Conservation (phyloP, 2,329 filamentous ascomycete species). For the Ceratocystis cacaofunesta region DNA sequence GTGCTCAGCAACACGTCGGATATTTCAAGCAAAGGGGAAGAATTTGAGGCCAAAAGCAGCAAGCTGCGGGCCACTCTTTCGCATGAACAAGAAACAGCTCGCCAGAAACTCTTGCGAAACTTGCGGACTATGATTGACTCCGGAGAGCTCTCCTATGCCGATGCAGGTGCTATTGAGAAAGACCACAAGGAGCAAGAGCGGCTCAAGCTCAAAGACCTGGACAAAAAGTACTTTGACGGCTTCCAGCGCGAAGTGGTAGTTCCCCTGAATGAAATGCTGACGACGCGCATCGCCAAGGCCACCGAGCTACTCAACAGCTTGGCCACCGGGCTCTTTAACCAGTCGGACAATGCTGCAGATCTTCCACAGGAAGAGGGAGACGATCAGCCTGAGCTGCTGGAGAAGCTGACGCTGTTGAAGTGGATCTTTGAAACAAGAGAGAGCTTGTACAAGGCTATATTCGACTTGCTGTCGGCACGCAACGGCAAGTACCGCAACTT, state of each 20-base stretch:
- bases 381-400: conserved; percentile 81
- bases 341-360: conserved; percentile 52
- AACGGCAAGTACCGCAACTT: conserved; percentile 78
- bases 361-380: conserved; percentile 89
- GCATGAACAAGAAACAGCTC: conserved; percentile 36
- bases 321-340: conserved; percentile 10
- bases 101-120: conserved; percentile 52
- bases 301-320: conserved; percentile 44
- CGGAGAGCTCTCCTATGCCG: conserved; percentile 66
- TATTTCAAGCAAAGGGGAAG: conserved; percentile 52
- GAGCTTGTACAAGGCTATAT: conserved; percentile 67
- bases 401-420: conserved; percentile 87
- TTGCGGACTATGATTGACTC: conserved; percentile 65
- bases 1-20: conserved; percentile 59
- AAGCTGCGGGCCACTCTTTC: conserved; percentile 43
- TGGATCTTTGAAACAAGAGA: conserved; percentile 97
- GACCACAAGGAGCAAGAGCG: conserved; percentile 57
- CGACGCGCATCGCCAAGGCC: conserved; percentile 56
- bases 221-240: conserved; percentile 66
- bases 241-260: conserved; percentile 75
- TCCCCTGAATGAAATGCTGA: conserved; percentile 67
- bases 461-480: conserved; percentile 68
- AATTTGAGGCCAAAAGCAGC: conserved; percentile 39
- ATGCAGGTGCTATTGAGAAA: conserved; percentile 67
- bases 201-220: conserved; percentile 52